phyloP scores from a whole-genome alignment of 495 filamentous ascomycete species.

The Penicillium herquei region DNA sequence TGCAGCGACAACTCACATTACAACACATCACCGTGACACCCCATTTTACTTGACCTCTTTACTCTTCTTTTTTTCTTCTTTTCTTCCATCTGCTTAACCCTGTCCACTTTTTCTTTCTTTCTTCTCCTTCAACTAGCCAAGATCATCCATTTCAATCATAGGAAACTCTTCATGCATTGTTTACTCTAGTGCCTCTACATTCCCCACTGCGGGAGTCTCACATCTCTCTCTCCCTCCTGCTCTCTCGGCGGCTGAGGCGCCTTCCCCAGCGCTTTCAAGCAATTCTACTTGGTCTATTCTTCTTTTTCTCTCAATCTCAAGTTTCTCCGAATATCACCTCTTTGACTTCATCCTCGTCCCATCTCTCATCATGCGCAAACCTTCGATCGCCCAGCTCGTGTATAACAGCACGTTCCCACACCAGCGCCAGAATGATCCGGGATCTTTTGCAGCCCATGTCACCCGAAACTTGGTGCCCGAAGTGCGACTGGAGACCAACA shows the following conservation, averaged over 20 bases:
- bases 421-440: constrained; percentile 53
- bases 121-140: background rate
- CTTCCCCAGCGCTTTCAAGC: background rate
- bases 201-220: constrained; percentile 1
- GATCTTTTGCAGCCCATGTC: constrained; percentile 58
- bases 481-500: constrained; percentile 79
- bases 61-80: background rate
- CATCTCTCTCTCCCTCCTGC: background rate
- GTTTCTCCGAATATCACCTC: constrained; percentile 4
- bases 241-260: constrained; percentile 1
- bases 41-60: background rate
- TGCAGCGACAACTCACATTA: constrained; percentile 6
- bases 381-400: constrained; percentile 53
- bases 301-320: background rate
- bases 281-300: constrained; percentile 9
- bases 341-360: constrained; percentile 1
- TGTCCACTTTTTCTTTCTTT: background rate
- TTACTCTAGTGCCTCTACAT: background rate
- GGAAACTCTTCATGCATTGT: background rate
- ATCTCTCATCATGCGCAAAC: constrained; percentile 56
- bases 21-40: constrained; percentile 4
- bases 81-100: background rate
- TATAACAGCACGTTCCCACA: constrained; percentile 58
- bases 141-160: background rate
- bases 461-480: constrained; percentile 76